Evolutionary conservation across 768 basidiomycete species (phyloP).

Genomic region (Pleurotus cornucopiae): DNA sequence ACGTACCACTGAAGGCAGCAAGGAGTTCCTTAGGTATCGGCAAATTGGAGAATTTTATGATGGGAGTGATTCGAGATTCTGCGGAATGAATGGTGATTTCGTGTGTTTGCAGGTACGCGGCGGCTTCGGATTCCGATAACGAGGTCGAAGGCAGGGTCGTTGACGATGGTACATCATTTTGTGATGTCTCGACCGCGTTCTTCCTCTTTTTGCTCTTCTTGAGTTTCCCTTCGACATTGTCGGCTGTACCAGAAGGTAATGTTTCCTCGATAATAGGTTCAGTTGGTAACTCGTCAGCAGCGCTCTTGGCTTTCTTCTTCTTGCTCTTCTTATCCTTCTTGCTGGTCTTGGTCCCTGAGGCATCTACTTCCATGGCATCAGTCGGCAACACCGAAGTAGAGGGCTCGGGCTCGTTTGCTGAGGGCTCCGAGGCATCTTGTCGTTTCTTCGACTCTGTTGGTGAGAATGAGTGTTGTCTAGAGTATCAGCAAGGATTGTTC

Average conservation of each 20-base stretch:
- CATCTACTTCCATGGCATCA: neutral
- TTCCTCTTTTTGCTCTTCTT: constrained; percentile 16
- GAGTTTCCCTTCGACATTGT: constrained; percentile 10
- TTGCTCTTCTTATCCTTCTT: constrained; percentile 18
- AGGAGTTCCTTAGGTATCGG: constrained; percentile 60
- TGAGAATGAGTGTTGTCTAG: neutral
- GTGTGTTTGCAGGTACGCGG: constrained; percentile 68
- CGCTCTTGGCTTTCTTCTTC: constrained; percentile 17
- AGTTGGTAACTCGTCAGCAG: neutral
- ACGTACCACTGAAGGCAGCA: constrained; percentile 53
- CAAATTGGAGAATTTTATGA: constrained; percentile 73
- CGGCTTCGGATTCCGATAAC: constrained; percentile 32
- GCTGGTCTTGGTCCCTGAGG: constrained; percentile 12
- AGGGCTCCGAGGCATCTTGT: neutral
- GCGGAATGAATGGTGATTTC: constrained; percentile 65
- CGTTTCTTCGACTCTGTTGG: neutral
- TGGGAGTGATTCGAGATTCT: constrained; percentile 47
- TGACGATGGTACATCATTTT: constrained; percentile 19
- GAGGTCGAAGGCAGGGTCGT: constrained; percentile 21
- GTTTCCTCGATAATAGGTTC: constrained; percentile 9
- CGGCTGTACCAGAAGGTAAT: constrained; percentile 8
- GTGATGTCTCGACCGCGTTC: constrained; percentile 24
- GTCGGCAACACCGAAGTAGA: neutral
- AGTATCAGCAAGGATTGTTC: neutral
- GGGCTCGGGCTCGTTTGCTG: neutral